Conservation (phyloP, 176 grass and related monocot genomes). For the Rhynchospora breviuscula region DNA sequence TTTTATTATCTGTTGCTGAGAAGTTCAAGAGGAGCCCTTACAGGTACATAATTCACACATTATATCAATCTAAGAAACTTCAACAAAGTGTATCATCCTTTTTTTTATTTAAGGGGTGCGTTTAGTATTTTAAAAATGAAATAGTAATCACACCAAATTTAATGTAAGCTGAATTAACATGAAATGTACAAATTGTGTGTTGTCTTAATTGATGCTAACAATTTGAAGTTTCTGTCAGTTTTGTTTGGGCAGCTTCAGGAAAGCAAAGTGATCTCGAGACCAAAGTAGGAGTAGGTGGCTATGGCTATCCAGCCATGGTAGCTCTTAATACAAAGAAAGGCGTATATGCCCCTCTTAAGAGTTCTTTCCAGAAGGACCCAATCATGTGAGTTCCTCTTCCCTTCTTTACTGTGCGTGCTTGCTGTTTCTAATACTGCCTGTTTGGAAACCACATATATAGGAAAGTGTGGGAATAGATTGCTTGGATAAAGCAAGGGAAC, state of each 20-base stretch:
- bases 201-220: not conserved
- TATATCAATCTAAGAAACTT: not conserved
- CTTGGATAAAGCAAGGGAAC: no score
- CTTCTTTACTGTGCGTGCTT: no score
- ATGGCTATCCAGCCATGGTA: constrained; percentile 94
- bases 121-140: not conserved
- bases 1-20: constrained; percentile 75
- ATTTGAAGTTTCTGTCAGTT: constrained; percentile 33
- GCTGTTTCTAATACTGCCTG: not conserved
- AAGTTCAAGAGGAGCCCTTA: constrained; percentile 96
- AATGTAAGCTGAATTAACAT: not conserved
- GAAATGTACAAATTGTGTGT: not conserved
- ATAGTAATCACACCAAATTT: not conserved
- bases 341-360: constrained; percentile 66
- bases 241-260: constrained; percentile 74
- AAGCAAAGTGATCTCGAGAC: constrained; percentile 86
- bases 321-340: constrained; percentile 96
- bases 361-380: constrained; percentile 70
- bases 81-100: not conserved
- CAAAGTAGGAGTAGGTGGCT: constrained; percentile 90
- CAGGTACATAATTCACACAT: constrained; percentile 42
- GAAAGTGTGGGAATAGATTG: not conserved
- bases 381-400: constrained; percentile 51
- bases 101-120: not conserved
- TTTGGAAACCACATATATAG: not conserved